phyloP scores from a whole-genome alignment of 805 yeast species.

The Starmerella khaoyaiensis region DNA sequence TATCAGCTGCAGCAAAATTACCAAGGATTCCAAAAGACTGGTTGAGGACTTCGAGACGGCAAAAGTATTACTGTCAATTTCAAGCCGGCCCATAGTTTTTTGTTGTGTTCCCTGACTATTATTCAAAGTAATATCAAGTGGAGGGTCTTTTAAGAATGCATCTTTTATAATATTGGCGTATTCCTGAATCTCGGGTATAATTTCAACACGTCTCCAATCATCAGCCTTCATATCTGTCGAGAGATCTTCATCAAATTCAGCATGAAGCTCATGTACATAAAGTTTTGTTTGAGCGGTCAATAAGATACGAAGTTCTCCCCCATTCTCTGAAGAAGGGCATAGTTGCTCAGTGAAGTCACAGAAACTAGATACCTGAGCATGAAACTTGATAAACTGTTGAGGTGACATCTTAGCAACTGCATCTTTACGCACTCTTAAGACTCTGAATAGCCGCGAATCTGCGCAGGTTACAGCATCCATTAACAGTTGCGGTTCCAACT shows the following conservation, averaged over 20 bases:
- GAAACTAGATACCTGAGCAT: conserved; percentile 53
- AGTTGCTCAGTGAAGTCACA: conserved; percentile 72
- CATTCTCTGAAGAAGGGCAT: conserved; percentile 47
- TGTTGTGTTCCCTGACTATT: neutral
- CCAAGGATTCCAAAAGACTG: conserved; percentile 32
- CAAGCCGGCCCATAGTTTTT: conserved; percentile 18
- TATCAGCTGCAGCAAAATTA: conserved; percentile 44
- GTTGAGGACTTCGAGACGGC: conserved; percentile 44
- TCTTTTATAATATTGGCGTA: conserved; percentile 40
- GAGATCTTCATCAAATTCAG: conserved; percentile 36
- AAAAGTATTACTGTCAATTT: conserved; percentile 43
- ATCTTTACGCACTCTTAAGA: conserved; percentile 64
- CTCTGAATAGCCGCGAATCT: conserved; percentile 64
- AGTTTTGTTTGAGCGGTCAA: conserved; percentile 52
- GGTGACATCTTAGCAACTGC: conserved; percentile 46
- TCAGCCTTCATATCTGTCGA: conserved; percentile 48
- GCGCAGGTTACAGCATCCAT: conserved; percentile 47
- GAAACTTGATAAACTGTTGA: conserved; percentile 53
- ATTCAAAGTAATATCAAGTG: conserved; percentile 32
- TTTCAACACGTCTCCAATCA: conserved; percentile 65
- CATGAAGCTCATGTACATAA: conserved; percentile 45
- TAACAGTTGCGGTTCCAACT: conserved; percentile 47
- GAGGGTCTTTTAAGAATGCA: conserved; percentile 36
- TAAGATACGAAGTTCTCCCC: conserved; percentile 46
- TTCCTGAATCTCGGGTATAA: conserved; percentile 36